phyloP scores from a whole-genome alignment of 2,329 filamentous ascomycete species.

The Ascochyta viciae-villosae region DNA sequence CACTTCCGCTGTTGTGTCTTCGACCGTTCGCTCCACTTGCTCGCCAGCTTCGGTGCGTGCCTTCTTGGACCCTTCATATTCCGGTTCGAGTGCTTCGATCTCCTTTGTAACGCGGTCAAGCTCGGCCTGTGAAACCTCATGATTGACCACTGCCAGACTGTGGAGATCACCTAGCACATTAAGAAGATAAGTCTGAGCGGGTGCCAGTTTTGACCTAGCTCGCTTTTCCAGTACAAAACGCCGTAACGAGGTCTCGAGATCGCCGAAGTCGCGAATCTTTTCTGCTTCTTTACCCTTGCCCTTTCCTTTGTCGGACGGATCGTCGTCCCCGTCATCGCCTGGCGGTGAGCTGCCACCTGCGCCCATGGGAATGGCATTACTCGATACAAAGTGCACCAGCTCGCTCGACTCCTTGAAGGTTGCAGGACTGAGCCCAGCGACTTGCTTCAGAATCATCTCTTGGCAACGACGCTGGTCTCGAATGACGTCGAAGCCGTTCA shows the following conservation, averaged over 20 bases:
- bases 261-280: conserved; percentile 87
- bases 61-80: conserved; percentile 82
- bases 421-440: conserved; percentile 83
- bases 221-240: conserved; percentile 96
- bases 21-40: conserved; percentile 80
- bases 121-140: conserved; percentile 84
- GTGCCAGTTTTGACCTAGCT: conserved; percentile 91
- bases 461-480: conserved; percentile 89
- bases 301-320: conserved; percentile 56
- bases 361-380: conserved; percentile 85
- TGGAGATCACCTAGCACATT: conserved; percentile 91
- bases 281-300: conserved; percentile 74
- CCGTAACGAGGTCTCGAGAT: conserved; percentile 84
- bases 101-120: conserved; percentile 82
- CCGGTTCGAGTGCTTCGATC: conserved; percentile 81
- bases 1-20: conserved; percentile 82
- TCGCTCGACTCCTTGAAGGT: conserved; percentile 93
- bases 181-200: conserved; percentile 91
- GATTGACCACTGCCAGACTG: conserved; percentile 83
- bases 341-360: conserved; percentile 39
- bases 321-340: conserved; percentile 50
- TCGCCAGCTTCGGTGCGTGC: conserved; percentile 81
- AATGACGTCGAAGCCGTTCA: conserved; percentile 96
- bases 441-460: conserved; percentile 91
- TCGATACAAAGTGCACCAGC: conserved; percentile 96